Conservation (phyloP, 169 alveolate species). For the Cryptosporidium felis region DNA sequence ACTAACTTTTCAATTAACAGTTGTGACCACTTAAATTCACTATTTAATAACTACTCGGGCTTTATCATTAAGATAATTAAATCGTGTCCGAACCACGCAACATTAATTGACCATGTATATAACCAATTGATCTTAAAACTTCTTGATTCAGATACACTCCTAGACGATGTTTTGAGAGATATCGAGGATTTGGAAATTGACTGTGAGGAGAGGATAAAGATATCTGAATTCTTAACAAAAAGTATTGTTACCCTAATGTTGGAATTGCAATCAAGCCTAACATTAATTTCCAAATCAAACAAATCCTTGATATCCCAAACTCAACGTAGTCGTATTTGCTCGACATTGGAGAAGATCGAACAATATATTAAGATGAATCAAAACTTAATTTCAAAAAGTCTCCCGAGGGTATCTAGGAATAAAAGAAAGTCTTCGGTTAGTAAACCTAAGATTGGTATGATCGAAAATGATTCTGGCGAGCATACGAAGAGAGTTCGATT, state of each 20-base stretch:
- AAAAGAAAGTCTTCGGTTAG: background rate
- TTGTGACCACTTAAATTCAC: background rate
- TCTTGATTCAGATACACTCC: constrained; percentile 4
- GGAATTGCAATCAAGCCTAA: background rate
- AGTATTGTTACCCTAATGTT: constrained; percentile 2
- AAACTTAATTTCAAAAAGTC: background rate
- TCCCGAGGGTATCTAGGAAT: constrained; percentile 35
- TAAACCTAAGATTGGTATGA: background rate
- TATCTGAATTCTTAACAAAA: background rate
- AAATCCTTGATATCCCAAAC: background rate
- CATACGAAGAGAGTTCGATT: constrained; percentile 31
- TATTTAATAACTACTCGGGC: constrained; percentile 5
- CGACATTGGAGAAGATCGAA: constrained; percentile 21
- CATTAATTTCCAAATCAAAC: background rate
- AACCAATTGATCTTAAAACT: constrained; percentile 25
- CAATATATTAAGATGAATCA: background rate
- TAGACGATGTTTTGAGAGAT: background rate
- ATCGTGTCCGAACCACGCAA: background rate
- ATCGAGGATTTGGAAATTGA: constrained; percentile 9
- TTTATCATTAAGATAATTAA: background rate
- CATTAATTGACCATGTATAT: constrained; percentile 7
- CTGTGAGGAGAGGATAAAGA: background rate
- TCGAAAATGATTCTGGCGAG: background rate
- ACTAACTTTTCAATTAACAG: background rate
- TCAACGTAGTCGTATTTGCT: constrained; percentile 25